phyloP scores from a whole-genome alignment of 2,329 filamentous ascomycete species.

The Ceratocystis colombiana region DNA sequence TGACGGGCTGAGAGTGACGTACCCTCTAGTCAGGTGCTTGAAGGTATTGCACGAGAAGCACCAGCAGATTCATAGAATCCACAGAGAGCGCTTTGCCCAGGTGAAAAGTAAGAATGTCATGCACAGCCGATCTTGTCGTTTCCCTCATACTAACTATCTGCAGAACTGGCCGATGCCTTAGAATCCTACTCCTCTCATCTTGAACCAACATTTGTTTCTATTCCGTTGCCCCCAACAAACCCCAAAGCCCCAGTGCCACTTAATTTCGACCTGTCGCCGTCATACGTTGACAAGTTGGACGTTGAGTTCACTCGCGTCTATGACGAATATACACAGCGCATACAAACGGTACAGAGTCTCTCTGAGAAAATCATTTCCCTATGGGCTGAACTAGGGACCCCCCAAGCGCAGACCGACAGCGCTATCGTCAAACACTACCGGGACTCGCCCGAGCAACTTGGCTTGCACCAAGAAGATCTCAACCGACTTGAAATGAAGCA shows the following conservation, averaged over 20 bases:
- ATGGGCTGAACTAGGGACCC: constrained; percentile 91
- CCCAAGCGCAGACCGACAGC: constrained; percentile 82
- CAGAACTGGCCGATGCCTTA: constrained; percentile 85
- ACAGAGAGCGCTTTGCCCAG: constrained; percentile 88
- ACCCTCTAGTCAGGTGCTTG: constrained; percentile 71
- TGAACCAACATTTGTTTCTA: constrained; percentile 74
- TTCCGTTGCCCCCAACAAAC: constrained; percentile 72
- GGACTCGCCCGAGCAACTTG: constrained; percentile 85
- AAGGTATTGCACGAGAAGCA: constrained; percentile 78
- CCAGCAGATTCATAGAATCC: constrained; percentile 63
- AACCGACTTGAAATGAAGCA: constrained; percentile 59
- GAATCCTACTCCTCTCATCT: constrained; percentile 95
- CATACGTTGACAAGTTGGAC: constrained; percentile 79
- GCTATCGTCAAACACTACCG: constrained; percentile 81
- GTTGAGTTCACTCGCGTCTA: constrained; percentile 89
- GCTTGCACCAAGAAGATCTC: constrained; percentile 80
- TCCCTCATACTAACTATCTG: not conserved
- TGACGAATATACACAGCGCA: constrained; percentile 83
- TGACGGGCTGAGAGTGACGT: constrained; percentile 66
- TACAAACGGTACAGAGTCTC: constrained; percentile 62
- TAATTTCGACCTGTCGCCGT: constrained; percentile 82
- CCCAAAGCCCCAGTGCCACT: constrained; percentile 67
- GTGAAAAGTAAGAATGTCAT: constrained; percentile 62
- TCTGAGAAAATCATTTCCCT: constrained; percentile 83
- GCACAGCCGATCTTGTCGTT: not conserved